Percentiles rank a stretch among this genome's conserved stretches.
phyloP scores from a whole-genome alignment of 495 filamentous ascomycete genomes.

The Talaromyces proteolyticus region DNA sequence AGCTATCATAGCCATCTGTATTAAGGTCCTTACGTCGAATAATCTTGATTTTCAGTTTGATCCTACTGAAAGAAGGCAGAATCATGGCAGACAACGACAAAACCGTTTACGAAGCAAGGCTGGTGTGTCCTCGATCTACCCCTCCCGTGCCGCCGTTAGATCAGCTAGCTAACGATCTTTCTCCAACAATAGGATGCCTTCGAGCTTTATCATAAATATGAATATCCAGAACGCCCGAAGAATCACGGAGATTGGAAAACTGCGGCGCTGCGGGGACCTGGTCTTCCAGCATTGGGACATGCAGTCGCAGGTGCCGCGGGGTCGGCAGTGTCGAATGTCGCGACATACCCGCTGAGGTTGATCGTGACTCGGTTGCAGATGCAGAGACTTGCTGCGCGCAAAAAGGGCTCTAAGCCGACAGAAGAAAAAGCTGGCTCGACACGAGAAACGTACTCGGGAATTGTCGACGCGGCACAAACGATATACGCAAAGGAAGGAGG shows the following conservation, averaged over 20 bases:
- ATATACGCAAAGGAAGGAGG: constrained; percentile 72
- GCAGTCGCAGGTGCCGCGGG: constrained; percentile 76
- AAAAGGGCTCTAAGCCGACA: constrained; percentile 8
- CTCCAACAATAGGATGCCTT: constrained; percentile 49
- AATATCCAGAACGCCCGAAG: constrained; percentile 22
- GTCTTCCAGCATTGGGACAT: constrained; percentile 83
- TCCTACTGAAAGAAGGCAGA: neutral
- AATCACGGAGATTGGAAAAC: constrained; percentile 24
- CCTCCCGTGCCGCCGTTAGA: neutral
- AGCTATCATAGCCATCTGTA: neutral
- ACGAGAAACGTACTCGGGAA: constrained; percentile 46
- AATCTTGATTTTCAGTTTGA: neutral
- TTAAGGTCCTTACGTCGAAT: too few relatives aligned
- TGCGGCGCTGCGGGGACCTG: constrained; percentile 36
- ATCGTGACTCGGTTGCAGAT: constrained; percentile 81
- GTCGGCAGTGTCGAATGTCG: constrained; percentile 71
- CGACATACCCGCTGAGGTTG: constrained; percentile 80
- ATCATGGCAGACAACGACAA: constrained; percentile 7
- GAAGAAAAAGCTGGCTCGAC: constrained; percentile 26
- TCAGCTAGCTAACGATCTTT: too few relatives aligned
- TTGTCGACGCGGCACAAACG: constrained; percentile 62
- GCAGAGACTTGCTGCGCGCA: constrained; percentile 47
- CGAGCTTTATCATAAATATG: constrained; percentile 43
- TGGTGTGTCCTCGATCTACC: neutral
- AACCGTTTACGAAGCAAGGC: constrained; percentile 1